Conservation (phyloP, 2,329 filamentous ascomycete species). For the Fusarium nurragi region DNA sequence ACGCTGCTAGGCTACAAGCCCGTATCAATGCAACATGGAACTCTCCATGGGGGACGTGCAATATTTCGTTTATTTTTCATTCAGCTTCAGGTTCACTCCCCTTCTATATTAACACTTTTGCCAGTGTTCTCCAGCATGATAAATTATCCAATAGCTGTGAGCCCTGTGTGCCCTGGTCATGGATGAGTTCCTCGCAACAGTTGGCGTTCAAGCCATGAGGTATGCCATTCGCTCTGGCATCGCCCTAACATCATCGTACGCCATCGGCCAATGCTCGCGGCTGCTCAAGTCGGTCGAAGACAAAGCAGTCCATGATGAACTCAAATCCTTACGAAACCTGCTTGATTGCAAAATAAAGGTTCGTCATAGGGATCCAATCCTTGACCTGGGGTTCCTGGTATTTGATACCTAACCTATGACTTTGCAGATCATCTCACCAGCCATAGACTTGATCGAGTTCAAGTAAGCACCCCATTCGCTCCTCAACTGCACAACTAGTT, state of each 20-base stretch:
- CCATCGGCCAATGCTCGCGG: slow-evolving; percentile 82
- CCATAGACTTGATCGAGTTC: slow-evolving; percentile 91
- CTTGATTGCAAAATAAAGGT: slow-evolving; percentile 88
- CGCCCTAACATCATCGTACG: slow-evolving; percentile 83
- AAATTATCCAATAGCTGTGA: not conserved
- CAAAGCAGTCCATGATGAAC: slow-evolving; percentile 71
- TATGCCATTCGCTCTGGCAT: slow-evolving; percentile 92
- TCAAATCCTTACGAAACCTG: slow-evolving; percentile 75
- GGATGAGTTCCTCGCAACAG: slow-evolving; percentile 69
- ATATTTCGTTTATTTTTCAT: slow-evolving; percentile 1
- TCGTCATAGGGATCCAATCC: not conserved
- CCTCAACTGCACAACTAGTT: slow-evolving; percentile 20
- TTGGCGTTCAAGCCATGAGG: slow-evolving; percentile 80
- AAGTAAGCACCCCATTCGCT: slow-evolving; percentile 63
- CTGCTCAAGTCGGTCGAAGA: slow-evolving; percentile 82
- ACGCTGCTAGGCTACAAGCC: slow-evolving; percentile 14
- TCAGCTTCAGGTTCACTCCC: not conserved
- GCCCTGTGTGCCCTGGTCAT: slow-evolving; percentile 57
- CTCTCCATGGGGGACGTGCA: slow-evolving; percentile 20
- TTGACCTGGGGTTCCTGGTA: not conserved
- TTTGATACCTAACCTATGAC: slow-evolving; percentile 9
- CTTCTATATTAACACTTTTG: not conserved
- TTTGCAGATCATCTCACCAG: slow-evolving; percentile 81
- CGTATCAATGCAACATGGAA: slow-evolving; percentile 23
- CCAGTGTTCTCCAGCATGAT: slow-evolving; percentile 23